Evolutionary conservation across 2,329 filamentous ascomycete species (phyloP).

Genomic region (Chaetoscypha palmicola): DNA sequence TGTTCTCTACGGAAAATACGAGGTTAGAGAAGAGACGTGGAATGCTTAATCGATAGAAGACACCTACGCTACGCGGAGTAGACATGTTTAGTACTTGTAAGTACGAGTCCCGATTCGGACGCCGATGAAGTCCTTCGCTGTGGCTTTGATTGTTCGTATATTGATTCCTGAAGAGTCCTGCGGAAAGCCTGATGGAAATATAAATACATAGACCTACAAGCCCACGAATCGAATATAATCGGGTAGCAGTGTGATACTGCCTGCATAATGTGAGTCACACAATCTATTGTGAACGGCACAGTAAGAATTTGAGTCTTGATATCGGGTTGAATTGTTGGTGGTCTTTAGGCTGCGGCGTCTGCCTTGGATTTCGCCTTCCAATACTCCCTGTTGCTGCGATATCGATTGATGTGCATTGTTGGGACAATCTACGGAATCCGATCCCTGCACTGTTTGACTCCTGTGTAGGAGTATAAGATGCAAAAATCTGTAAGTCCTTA

Average conservation of each 20-base stretch:
- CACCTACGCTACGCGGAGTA: neutral
- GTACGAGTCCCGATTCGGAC: neutral
- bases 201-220: constrained; percentile 2
- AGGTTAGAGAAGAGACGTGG: neutral
- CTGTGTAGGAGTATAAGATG: too few relatives aligned
- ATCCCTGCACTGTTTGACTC: neutral
- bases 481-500: too few relatives aligned
- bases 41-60: neutral
- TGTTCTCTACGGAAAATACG: neutral
- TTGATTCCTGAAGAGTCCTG: constrained; percentile 6
- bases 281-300: neutral
- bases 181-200: neutral
- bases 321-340: neutral
- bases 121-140: neutral
- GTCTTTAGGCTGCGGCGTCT: constrained; percentile 5
- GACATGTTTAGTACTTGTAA: neutral
- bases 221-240: neutral
- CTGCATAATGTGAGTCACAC: neutral
- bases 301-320: neutral
- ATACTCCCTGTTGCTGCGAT: neutral
- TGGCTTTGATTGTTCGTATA: neutral
- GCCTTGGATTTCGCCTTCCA: constrained; percentile 1
- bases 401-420: neutral
- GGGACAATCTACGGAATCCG: neutral
- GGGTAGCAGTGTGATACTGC: constrained; percentile 1